phyloP scores from a whole-genome alignment of 1,284 basidiomycete species.

The Cerioporus squamosus region DNA sequence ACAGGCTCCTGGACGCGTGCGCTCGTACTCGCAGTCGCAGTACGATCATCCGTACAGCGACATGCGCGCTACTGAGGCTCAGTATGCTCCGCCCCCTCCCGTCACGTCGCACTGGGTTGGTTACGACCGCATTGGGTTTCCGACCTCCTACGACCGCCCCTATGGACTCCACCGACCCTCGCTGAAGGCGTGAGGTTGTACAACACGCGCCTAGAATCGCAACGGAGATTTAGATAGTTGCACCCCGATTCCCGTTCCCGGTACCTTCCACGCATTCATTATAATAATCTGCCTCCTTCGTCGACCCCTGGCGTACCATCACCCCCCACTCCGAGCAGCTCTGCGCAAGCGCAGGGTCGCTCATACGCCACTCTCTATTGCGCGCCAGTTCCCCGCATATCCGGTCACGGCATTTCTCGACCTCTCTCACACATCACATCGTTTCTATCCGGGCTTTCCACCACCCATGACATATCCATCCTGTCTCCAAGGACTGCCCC shows the following conservation, averaged over 20 bases:
- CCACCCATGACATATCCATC: conserved; percentile 64
- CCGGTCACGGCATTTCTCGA: conserved; percentile 27
- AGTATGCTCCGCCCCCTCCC: conserved; percentile 36
- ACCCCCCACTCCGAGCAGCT: conserved; percentile 25
- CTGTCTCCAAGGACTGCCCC: conserved; percentile 48
- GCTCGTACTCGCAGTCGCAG: conserved; percentile 63
- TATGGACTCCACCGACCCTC: conserved; percentile 31
- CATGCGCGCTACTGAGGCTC: conserved; percentile 46
- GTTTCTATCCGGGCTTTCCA: conserved; percentile 38
- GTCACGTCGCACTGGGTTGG: conserved; percentile 26
- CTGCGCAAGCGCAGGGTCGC: conserved; percentile 35
- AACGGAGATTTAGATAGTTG: conserved; percentile 36
- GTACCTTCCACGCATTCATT: conserved; percentile 29
- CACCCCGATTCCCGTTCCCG: conserved; percentile 18
- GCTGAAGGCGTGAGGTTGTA: conserved; percentile 33
- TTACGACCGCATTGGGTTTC: conserved; percentile 27
- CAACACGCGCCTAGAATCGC: conserved; percentile 31
- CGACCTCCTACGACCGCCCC: conserved; percentile 32
- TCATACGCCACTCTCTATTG: conserved; percentile 35
- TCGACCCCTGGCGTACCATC: conserved; percentile 31
- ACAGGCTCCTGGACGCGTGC: conserved; percentile 50
- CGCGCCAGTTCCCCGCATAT: conserved; percentile 31
- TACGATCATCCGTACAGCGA: conserved; percentile 57
- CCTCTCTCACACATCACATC: conserved; percentile 28
- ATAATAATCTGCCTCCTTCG: conserved; percentile 32